Conservation (phyloP, 1,284 basidiomycete species). For the Peniophora sp. region DNA sequence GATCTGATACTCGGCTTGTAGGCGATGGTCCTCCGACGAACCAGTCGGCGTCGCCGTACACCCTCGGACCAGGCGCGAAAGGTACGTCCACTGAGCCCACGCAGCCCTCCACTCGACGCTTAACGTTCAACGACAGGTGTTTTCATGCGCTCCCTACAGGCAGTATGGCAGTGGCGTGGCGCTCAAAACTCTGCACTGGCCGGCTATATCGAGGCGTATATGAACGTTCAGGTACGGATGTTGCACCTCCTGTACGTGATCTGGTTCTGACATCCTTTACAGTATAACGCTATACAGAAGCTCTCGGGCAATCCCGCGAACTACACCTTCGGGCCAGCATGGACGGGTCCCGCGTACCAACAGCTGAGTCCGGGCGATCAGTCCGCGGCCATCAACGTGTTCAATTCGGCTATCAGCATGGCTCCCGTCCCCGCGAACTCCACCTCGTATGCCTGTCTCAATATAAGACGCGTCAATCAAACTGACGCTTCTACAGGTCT, state of each 20-base stretch:
- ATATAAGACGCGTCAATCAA: too few species aligned
- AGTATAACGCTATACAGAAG: not conserved
- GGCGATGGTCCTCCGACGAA: too few species aligned
- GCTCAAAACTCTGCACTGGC: not conserved
- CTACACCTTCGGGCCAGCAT: not conserved
- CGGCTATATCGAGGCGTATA: not conserved
- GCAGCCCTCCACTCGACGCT: too few species aligned
- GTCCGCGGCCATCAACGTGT: not conserved
- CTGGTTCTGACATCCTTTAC: too few species aligned
- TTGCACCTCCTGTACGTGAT: not conserved
- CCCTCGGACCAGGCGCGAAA: too few species aligned
- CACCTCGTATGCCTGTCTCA: slow-evolving; percentile 5
- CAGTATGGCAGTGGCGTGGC: not conserved
- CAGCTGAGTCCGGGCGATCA: not conserved
- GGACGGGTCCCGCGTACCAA: not conserved
- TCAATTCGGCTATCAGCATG: not conserved
- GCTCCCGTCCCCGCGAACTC: not conserved
- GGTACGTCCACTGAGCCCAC: too few species aligned
- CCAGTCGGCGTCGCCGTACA: too few species aligned
- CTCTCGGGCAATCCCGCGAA: not conserved
- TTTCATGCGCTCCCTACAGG: not conserved
- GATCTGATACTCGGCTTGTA: too few species aligned
- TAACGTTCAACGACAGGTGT: not conserved
- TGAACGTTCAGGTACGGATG: not conserved
- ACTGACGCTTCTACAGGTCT: too few species aligned